A percentile compares a stretch with the other conserved stretches of the same genome.
phyloP scores from a whole-genome alignment of 2,329 filamentous ascomycete species.

The Neonectria magnoliae region DNA sequence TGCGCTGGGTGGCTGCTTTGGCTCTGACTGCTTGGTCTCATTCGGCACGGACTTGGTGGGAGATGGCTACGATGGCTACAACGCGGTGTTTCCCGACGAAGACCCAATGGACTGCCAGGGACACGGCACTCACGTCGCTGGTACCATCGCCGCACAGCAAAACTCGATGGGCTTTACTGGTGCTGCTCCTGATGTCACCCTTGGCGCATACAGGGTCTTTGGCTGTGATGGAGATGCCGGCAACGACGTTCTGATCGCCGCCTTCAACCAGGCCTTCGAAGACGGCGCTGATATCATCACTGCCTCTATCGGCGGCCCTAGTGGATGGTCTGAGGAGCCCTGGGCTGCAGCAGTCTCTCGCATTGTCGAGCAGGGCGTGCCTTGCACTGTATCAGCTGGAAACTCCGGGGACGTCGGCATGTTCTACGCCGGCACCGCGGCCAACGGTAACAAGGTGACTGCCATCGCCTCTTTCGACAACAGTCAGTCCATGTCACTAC shows the following conservation, averaged over 20 bases:
- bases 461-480: slow-evolving; percentile 64
- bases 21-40: slow-evolving; percentile 65
- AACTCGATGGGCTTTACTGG: slow-evolving; percentile 65
- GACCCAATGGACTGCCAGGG: slow-evolving; percentile 67
- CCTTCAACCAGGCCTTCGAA: slow-evolving; percentile 69
- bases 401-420: slow-evolving; percentile 59
- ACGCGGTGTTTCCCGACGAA: slow-evolving; percentile 54
- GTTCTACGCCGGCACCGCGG: slow-evolving; percentile 61
- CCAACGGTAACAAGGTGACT: slow-evolving; percentile 58
- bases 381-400: slow-evolving; percentile 62
- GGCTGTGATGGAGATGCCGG: slow-evolving; percentile 61
- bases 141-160: slow-evolving; percentile 68
- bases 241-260: slow-evolving; percentile 67
- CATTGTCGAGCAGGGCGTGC: slow-evolving; percentile 63
- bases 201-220: slow-evolving; percentile 68
- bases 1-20: slow-evolving; percentile 72
- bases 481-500: slow-evolving; percentile 52
- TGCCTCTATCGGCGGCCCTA: slow-evolving; percentile 60
- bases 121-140: slow-evolving; percentile 70
- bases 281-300: slow-evolving; percentile 68
- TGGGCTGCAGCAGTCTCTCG: slow-evolving; percentile 62
- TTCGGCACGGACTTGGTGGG: slow-evolving; percentile 69
- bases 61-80: slow-evolving; percentile 58
- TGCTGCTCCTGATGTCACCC: slow-evolving; percentile 63
- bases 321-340: slow-evolving; percentile 63